Base-by-base conservation (phyloP, 2,329 filamentous ascomycete species). In the Fusarium sp. region DNA sequence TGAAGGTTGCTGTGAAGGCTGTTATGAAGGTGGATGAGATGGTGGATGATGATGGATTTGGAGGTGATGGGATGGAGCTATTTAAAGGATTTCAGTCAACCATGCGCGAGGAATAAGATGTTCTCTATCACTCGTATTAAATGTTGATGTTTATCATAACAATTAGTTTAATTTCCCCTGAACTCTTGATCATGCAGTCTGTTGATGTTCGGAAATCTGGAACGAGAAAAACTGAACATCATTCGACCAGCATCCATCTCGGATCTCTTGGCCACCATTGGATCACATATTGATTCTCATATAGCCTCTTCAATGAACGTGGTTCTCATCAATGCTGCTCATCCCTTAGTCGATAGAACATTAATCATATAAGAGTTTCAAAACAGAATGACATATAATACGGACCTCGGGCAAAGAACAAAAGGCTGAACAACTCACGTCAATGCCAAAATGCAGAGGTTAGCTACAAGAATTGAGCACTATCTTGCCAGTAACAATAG, bases 401-500 rank as follows among this genome's bases (percentile, higher is more conserved):
- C 1, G n/a, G n/a, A 19, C 16, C 4, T 33, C 4, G 0, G 11
- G 3, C 30, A 23, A 19, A 50, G 30, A 10, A 50, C 1, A 10
- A 19, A 32, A 13, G n/a, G 2, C 16, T 13, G 16, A 33, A 19
- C 16, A 19, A 23, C 13, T 19, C 8, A 23, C 16, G 8, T 15
- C n/a, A 19, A 19, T 33, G 8, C 16, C 30, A 5, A 23, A n/a
- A 12, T 18, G 10, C 7, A 28, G 10, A 3, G 3, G 11, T 12
- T 32, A 8, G 21, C 21, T 16, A 8, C 11, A 15, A n/a, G 2
- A 18, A 16, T 6, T 18, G 8, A 32, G 28, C 0, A 2, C 11
- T 32, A 12, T 2, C 18, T 16, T 12, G n/a, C 1, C 21, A 8
- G 1, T 2, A 11, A 16, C 21, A 6, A 12, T n/a, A 2, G 13